Base-by-base conservation (phyloP, 345 rosid species). In the Cochlearia excelsa region DNA sequence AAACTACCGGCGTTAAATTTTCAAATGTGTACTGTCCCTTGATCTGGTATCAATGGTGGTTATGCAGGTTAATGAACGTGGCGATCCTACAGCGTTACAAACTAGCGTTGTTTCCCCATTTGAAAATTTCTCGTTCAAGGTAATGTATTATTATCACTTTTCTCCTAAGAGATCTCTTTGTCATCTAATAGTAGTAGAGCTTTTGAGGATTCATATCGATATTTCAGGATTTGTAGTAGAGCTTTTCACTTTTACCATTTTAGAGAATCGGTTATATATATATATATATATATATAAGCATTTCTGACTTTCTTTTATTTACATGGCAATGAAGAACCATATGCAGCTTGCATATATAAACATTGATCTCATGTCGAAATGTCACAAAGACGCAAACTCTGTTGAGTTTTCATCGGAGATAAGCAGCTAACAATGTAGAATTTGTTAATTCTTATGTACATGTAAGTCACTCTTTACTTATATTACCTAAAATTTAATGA, bases 111-210 rank as follows among this genome's bases (percentile, higher is more conserved):
- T 86, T 61, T 78, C 82, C 61, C 75, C 89, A n/a, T 89, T 93
- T 59, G 77, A 88, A 78, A 86, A 89, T 63, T 92, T 89, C 77
- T 92, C 95, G 9, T 85, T 82, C 51, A 93, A 93, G 99, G 99
- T 89, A 86, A n/a, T 41, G 1, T 16, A 16, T 16, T 60, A 3
- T 60, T 30, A 33, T 33, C 4, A 33, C 5, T 33, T 33, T 16
- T 16, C 33, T 39, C 10, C 29, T 9, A 60, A 53, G 16, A 60
- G 23, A 16, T 16, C 23, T 30, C 51, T 37, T 51, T 53, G 54
- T 59, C 42, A 33, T 6, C 43, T 44, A 53, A 38, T 37, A 35
- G 39, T 30, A 59, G n/a, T n/a, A n/a, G n/a, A n/a, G 31, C 6
- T 26, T 43, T 43, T 35, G 16, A 9, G 2, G 23, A 16, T 16